Evolutionary conservation across 2,329 filamentous ascomycete species (phyloP).

Genomic region (Diaporthe citriasiana): DNA sequence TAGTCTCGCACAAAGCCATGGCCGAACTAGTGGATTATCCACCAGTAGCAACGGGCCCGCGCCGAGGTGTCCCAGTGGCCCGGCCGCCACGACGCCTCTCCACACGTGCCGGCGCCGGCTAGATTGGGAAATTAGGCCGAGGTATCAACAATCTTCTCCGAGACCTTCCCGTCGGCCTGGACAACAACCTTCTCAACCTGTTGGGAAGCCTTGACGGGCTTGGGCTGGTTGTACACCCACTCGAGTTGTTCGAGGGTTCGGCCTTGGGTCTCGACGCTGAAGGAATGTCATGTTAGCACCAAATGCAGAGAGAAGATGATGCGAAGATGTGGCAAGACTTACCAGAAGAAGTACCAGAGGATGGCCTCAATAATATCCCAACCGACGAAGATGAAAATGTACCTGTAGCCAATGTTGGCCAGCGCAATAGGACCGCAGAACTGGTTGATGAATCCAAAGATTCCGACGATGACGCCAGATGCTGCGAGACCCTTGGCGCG

Average conservation of each 20-base stretch:
- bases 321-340: conserved; percentile 43
- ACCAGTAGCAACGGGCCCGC: neutral
- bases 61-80: neutral
- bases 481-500: conserved; percentile 63
- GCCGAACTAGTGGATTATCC: neutral
- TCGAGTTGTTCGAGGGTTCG: conserved; percentile 65
- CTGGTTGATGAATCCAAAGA: conserved; percentile 63
- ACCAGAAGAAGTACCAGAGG: conserved; percentile 63
- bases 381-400: conserved; percentile 63
- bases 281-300: conserved; percentile 7
- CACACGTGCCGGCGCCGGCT: neutral
- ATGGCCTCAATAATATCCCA: conserved; percentile 61
- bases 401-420: conserved; percentile 58
- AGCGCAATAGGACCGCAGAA: conserved; percentile 63
- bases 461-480: conserved; percentile 60
- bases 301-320: neutral
- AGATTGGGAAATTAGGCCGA: neutral
- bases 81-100: neutral
- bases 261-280: conserved; percentile 63
- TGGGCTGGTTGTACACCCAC: conserved; percentile 64
- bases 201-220: conserved; percentile 64
- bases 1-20: neutral
- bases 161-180: conserved; percentile 59
- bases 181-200: conserved; percentile 63
- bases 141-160: conserved; percentile 57